These are phyloP conservation scores for Trichocladium antarcticum DNA, from an alignment of 495 filamentous ascomycete species.

Conservation along the genomic window DNA sequence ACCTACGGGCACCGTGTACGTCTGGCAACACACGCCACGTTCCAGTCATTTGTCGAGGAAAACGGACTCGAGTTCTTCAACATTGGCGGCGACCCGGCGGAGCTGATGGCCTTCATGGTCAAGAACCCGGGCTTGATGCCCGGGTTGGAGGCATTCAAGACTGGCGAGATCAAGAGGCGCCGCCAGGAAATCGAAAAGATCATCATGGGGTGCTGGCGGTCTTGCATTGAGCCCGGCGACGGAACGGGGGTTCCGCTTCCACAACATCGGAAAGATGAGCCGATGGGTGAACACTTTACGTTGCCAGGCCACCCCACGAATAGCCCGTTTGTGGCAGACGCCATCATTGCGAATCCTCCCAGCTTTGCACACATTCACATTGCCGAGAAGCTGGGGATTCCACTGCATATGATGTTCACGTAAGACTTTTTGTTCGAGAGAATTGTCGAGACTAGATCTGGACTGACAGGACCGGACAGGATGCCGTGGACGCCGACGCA, in stretches of 20 bases:
- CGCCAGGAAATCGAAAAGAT: conserved; percentile 53
- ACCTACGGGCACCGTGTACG: conserved; percentile 59
- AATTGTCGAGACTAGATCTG: background rate
- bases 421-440: background rate
- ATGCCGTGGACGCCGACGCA: conserved; percentile 54
- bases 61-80: conserved; percentile 60
- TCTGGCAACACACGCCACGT: conserved; percentile 57
- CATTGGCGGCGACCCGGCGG: conserved; percentile 59
- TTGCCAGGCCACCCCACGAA: conserved; percentile 15
- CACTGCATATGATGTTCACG: conserved; percentile 56
- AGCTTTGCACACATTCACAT: conserved; percentile 57
- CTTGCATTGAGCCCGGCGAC: conserved; percentile 46
- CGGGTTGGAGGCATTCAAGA: conserved; percentile 49
- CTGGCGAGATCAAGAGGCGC: conserved; percentile 51
- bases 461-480: background rate
- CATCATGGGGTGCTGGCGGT: conserved; percentile 50
- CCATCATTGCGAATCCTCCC: conserved; percentile 61
- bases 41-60: conserved; percentile 55
- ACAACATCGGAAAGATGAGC: conserved; percentile 10
- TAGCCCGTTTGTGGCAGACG: conserved; percentile 54
- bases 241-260: conserved; percentile 15
- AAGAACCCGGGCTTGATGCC: conserved; percentile 68
- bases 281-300: conserved; percentile 13
- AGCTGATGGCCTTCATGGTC: conserved; percentile 75
- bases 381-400: conserved; percentile 53